phyloP scores from a whole-genome alignment of 768 basidiomycete species.

The Gloeopeniophorella convolvens region DNA sequence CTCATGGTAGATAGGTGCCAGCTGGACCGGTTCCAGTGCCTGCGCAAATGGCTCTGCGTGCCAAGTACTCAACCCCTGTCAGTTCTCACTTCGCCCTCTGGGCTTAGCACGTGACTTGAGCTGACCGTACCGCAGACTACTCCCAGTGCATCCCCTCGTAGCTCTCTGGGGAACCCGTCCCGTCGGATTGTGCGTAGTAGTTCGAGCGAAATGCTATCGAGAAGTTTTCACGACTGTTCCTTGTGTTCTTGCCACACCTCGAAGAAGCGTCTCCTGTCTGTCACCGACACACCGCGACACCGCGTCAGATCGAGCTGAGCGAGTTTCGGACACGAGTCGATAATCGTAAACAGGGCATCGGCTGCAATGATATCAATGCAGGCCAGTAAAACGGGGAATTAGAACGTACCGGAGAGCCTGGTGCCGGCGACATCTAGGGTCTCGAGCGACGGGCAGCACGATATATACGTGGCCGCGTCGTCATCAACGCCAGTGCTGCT shows the following conservation, averaged over 20 bases:
- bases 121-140: conserved; percentile 30
- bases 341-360: conserved; percentile 46
- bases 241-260: conserved; percentile 35
- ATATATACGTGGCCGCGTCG: conserved; percentile 43
- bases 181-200: too few species aligned
- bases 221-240: too few species aligned
- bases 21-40: conserved; percentile 39
- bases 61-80: conserved; percentile 34
- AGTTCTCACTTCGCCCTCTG: conserved; percentile 23
- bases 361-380: conserved; percentile 30
- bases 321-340: conserved; percentile 50
- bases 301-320: conserved; percentile 57
- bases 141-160: conserved; percentile 44
- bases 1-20: conserved; percentile 20
- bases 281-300: conserved; percentile 54
- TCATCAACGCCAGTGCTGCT: conserved; percentile 62
- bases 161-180: too few species aligned
- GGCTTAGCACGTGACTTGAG: neutral
- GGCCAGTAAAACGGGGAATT: neutral
- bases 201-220: too few species aligned
- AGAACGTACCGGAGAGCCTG: conserved; percentile 47
- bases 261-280: conserved; percentile 59
- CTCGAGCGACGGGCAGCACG: conserved; percentile 42
- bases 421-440: conserved; percentile 51
- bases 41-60: conserved; percentile 33